phyloP scores from a whole-genome alignment of 2,329 filamentous ascomycete genomes.

The Metarhizium sp. region DNA sequence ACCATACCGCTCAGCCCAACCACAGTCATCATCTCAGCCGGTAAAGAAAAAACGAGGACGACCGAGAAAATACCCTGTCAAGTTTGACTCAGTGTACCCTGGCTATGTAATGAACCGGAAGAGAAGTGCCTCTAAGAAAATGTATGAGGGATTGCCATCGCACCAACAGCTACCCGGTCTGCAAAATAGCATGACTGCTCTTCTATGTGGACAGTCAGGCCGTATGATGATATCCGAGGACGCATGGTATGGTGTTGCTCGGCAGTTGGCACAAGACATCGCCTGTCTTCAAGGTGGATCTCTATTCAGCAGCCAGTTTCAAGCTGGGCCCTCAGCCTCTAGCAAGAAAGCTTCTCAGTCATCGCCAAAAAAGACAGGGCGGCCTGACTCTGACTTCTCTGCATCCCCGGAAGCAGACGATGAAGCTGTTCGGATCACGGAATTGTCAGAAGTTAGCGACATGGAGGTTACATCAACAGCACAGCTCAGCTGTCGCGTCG shows the following conservation, averaged over 20 bases:
- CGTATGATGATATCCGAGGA: constrained; percentile 10
- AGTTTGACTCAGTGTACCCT: neutral
- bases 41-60: constrained; percentile 14
- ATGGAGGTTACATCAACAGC: neutral
- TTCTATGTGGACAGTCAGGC: constrained; percentile 1
- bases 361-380: neutral
- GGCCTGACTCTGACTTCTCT: neutral
- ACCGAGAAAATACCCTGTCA: constrained; percentile 9
- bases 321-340: constrained; percentile 1
- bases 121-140: neutral
- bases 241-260: constrained; percentile 8
- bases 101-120: neutral
- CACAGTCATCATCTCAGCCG: neutral
- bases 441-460: neutral
- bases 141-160: neutral
- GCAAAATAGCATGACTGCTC: constrained; percentile 6
- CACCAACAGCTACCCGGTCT: neutral
- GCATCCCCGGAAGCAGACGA: neutral
- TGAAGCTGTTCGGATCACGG: neutral
- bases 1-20: neutral
- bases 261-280: constrained; percentile 6
- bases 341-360: neutral
- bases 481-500: neutral
- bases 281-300: constrained; percentile 7
- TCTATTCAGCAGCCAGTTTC: constrained; percentile 3